phyloP scores from a whole-genome alignment of 208 protist species.

The Phytomonas sp. region DNA sequence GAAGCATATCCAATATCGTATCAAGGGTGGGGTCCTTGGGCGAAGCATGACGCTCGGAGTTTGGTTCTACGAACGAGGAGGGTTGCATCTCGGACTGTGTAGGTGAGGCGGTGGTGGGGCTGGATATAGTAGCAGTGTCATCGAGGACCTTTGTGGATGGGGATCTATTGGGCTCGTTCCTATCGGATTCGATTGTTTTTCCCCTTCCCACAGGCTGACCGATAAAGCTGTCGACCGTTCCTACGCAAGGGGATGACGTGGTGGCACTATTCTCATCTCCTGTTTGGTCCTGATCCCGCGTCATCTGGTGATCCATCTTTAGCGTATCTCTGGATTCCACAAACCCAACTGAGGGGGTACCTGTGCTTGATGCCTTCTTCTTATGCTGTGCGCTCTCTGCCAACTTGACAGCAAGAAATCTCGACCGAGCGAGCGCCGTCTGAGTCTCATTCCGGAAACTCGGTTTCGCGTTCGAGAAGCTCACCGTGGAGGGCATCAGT shows the following conservation, averaged over 20 bases:
- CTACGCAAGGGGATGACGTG: not conserved
- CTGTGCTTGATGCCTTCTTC: not conserved
- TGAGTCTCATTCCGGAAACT: not conserved
- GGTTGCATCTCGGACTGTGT: not conserved
- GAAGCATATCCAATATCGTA: conserved; percentile 61
- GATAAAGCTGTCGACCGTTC: not conserved
- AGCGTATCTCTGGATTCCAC: not conserved
- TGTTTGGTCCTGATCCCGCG: not conserved
- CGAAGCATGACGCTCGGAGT: not conserved
- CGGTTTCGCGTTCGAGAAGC: not conserved
- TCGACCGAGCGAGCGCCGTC: not conserved
- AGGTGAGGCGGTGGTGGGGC: not conserved
- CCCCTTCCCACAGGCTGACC: not conserved
- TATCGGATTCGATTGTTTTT: not conserved
- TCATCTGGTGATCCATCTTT: not conserved
- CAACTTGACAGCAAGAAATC: not conserved
- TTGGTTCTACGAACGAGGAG: not conserved
- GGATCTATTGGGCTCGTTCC: not conserved
- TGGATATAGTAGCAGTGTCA: not conserved
- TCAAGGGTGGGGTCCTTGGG: conserved; percentile 35
- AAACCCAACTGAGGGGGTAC: not conserved
- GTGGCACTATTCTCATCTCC: not conserved
- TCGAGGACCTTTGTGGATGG: not conserved
- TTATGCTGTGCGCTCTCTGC: not conserved
- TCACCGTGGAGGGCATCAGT: not conserved